Conservation (phyloP, 441 rosid genomes). For the Viola pubescens region DNA sequence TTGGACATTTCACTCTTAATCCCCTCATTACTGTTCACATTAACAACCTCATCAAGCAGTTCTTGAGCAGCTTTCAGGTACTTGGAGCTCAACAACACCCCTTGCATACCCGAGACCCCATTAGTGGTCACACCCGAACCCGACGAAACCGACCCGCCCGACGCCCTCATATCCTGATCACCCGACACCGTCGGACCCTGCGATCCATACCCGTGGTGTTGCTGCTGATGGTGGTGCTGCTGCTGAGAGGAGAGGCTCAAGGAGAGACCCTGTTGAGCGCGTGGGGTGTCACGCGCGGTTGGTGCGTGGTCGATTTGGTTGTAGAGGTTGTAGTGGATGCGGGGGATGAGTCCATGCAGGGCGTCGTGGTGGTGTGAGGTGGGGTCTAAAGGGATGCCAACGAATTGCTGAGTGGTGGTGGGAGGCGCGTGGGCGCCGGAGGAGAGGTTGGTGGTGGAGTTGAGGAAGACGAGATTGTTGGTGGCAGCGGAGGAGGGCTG, state of each 20-base stretch:
- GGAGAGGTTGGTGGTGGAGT: constrained; percentile 8
- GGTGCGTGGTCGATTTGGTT: constrained; percentile 39
- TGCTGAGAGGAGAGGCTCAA: constrained; percentile 82
- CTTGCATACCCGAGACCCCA: constrained; percentile 58
- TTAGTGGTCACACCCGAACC: constrained; percentile 62
- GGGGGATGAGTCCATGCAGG: constrained; percentile 66
- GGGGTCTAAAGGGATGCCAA: constrained; percentile 70
- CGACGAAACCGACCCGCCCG: constrained; percentile 54
- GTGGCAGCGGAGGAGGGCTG: constrained; percentile 35
- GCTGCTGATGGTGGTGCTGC: constrained; percentile 32
- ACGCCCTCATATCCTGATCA: constrained; percentile 47
- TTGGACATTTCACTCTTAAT: constrained; percentile 36
- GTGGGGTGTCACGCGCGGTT: constrained; percentile 54
- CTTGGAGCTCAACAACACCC: constrained; percentile 69
- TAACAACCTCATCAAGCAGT: constrained; percentile 88
- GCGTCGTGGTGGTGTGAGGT: constrained; percentile 46
- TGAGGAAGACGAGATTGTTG: constrained; percentile 9
- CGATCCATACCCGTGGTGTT: constrained; percentile 45
- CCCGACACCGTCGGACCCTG: constrained; percentile 38
- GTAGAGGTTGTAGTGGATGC: constrained; percentile 69
- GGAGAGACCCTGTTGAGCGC: constrained; percentile 80
- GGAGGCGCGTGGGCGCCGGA: constrained; percentile 40
- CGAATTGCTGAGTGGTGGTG: constrained; percentile 59
- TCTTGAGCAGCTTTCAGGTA: constrained; percentile 90
- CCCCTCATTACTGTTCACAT: constrained; percentile 44